Base-by-base conservation (phyloP, 108 stramenopile species). In the Skeletonema costatum region DNA sequence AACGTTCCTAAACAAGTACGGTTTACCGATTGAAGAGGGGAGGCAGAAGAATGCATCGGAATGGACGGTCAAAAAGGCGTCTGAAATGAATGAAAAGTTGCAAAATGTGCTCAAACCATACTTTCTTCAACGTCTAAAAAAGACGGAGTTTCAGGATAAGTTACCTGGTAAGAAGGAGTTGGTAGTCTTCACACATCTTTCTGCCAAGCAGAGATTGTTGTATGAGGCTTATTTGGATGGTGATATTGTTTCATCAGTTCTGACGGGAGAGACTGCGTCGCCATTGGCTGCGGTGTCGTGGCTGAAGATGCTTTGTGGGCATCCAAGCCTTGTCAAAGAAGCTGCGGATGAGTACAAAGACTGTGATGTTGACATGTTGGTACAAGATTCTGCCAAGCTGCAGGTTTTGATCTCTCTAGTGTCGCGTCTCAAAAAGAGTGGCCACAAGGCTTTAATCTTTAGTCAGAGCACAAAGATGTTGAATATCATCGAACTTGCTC, bases 391-490 rank as follows among this genome's bases (percentile, higher is more conserved):
- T 38, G 70, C 91, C 16, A 98, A 98, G 65, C 80, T 98, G 5
- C 73, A 87, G 59, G 87, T 96, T 1, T 76, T 97, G 46, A 69
- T 90, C 32, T 36, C 73, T 30, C 74, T 98, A 19, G 53, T 98
- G 1, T 48, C 76, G 33, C 56, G 81, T 13, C 82, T 98, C 12
- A 73, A 80, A 19, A 70, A 68, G 32, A 62, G 87, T 21, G 93
- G 92, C 1, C 97, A 97, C 85, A 87, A 96, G 31, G 85, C 92
- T 25, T 77, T 99, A 3, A 80, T 99, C 35, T 97, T 98, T 70
- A 96, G 94, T n/a, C 94, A 96, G 61, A 97, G 87, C 74, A 98
- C 98, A 10, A 92, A 88, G 64, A 93, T 96, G 81, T 77, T 99
- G 62, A 91, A 97, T 69, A 92, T 98, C 44, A 92, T 99, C 8